These are phyloP conservation scores for Ormosia semicastrata DNA, from an alignment of 306 rosid species.

Conservation along the genomic window DNA sequence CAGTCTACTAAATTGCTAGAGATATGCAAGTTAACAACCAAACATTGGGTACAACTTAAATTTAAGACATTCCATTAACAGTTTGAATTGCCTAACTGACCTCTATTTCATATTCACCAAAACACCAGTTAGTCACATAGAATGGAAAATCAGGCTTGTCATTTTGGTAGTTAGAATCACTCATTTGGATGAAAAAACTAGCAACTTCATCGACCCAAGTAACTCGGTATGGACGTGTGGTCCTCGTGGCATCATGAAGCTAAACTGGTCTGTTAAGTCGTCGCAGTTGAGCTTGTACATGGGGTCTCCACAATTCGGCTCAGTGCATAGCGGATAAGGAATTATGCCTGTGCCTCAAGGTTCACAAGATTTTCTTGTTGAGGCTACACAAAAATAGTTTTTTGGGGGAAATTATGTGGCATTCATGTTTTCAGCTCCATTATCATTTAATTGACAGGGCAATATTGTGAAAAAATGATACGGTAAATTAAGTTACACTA, in stretches of 20 bases:
- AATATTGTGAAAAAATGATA: background rate
- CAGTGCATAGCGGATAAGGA: conserved; percentile 57
- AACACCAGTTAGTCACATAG: background rate
- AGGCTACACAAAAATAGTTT: conserved; percentile 23
- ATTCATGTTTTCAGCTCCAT: background rate
- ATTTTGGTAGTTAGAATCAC: background rate
- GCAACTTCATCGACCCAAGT: background rate
- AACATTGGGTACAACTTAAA: conserved; percentile 29
- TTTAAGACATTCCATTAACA: conserved; percentile 19
- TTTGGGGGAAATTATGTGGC: background rate
- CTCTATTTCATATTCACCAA: background rate
- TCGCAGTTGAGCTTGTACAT: conserved; percentile 33
- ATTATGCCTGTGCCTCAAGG: conserved; percentile 47
- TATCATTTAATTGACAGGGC: no score
- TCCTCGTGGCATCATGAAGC: background rate
- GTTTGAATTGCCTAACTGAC: background rate
- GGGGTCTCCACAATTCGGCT: conserved; percentile 48
- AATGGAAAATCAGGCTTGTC: background rate
- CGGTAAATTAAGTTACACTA: no score
- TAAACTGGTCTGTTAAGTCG: background rate
- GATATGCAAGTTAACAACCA: background rate
- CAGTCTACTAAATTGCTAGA: background rate
- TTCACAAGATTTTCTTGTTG: conserved; percentile 25
- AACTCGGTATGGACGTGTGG: background rate
- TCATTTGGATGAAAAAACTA: conserved; percentile 1